Conservation (phyloP, 2,329 filamentous ascomycete species). For the Botrytis elliptica region DNA sequence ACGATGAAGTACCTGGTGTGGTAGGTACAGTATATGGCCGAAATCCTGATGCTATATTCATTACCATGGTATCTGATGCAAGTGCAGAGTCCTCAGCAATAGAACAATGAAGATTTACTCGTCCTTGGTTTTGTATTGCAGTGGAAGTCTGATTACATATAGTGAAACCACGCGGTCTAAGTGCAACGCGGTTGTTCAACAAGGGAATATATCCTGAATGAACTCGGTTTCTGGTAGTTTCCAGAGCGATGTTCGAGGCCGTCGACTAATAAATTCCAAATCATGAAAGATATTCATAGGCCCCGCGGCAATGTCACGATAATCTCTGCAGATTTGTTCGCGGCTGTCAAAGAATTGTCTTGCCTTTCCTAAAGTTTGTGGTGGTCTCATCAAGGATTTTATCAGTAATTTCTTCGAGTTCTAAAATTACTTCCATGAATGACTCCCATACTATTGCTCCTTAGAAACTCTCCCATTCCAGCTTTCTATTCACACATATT, state of each 20-base stretch:
- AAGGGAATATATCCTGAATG: not conserved
- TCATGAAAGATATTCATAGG: not conserved
- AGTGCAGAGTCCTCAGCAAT: not conserved
- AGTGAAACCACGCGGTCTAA: not conserved
- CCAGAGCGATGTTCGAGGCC: too few species aligned
- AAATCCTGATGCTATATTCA: not conserved
- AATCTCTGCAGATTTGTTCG: not conserved
- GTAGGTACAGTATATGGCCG: too few species aligned
- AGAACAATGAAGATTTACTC: not conserved
- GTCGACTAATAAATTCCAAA: not conserved
- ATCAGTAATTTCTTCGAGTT: not conserved
- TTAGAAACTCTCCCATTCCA: not conserved
- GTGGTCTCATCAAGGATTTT: not conserved
- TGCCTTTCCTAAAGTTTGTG: not conserved
- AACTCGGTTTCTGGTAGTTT: not conserved
- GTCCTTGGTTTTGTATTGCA: not conserved
- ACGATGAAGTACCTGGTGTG: not conserved
- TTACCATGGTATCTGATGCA: not conserved
- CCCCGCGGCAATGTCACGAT: not conserved
- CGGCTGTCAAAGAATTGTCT: not conserved
- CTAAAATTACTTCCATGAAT: too few species aligned
- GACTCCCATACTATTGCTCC: not conserved
- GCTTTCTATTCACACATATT: not conserved
- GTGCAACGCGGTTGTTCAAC: not conserved
- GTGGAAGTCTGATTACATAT: not conserved